Base-by-base conservation (phyloP, 1,284 basidiomycete genomes). In the Xerocomus nothofagi region DNA sequence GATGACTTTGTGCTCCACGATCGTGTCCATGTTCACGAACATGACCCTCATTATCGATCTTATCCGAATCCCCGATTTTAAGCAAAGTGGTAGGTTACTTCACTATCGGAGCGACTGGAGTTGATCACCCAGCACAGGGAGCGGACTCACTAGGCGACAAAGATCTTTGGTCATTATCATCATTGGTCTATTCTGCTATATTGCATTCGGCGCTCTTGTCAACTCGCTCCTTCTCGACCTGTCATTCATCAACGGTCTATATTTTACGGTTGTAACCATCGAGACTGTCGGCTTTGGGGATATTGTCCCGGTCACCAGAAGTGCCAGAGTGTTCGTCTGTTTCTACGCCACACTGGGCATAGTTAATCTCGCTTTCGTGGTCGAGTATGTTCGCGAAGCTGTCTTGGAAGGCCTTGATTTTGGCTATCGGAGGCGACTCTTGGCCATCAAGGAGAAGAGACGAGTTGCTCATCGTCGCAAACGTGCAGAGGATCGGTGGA, bases 241-340 rank as follows among this genome's bases (percentile, higher is more conserved):
- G 31, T 66, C 72, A 21, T 91, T 88, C 66, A 79, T 91, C 60
- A 74, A 89, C 57, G 83, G 79, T 1, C 69, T 88, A 29, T 88
- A 85, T 61, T 88, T 88, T 61, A 82, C 84, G 5, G 73, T 88
- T 23, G 81, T 83, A 6, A 78, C 84, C 4, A 82, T 89, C 44
- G 80, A 87, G 63, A 86, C 86, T 2, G 81, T 92, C 31, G 90
- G 90, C 0, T 91, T 92, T 59, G 91, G 91, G 10, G 90, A 93
- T 62, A 83, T 91, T 39, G 66, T 73, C 4, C 85, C 88, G 0
- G 49, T 49, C 6, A 71, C 70, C 1, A 68, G 77, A 2, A 73
- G 72, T 2, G 71, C 78, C 4, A 79, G 80, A 15, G 57, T 83
- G 10, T 86, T 86, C 56, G 72, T 77, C 0, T 81, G 80, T 58